Base-by-base conservation (phyloP, 139 green algal genomes). In the Trebouxia sp. region DNA sequence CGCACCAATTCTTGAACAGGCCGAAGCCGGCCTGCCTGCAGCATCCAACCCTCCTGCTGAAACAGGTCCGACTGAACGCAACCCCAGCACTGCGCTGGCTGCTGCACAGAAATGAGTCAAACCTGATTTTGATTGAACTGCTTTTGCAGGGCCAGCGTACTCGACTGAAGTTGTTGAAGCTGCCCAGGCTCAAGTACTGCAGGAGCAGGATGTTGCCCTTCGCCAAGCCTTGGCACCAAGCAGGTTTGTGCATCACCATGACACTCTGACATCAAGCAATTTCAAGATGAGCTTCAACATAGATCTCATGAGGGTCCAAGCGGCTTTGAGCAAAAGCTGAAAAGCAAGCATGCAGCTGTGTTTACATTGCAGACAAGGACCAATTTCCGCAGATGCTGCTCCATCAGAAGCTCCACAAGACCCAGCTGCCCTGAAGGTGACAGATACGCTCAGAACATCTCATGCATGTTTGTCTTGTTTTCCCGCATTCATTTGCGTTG, bases 191-290 rank as follows among this genome's bases (percentile, higher is more conserved):
- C 32, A 45, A 65, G 72, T 79, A 4, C 28, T 79, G 45, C 72
- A 79, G 45, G 43, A 79, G 72, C 72, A 79, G 72, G 72, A 79
- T 5, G 14, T 24, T 30, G 72, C 47, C 15, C 43, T 79, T 45
- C 72, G 65, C 0, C 43, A 65, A 24, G 72, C 47, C 4, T 6
- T 79, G 47, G 42, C 32, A n/a, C 26, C 45, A 30, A 38, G 42
- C 28, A 38, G 32, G 45, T 42, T n/a, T 39, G 26, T 69, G 56
- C 56, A 7, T 3, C 26, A 28, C n/a, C 5, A 37, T 69, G 24
- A n/a, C 56, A 12, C 56, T 69, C 1, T 20, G 14, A 28, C 11
- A 12, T 15, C n/a, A 38, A 3, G n/a, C 56, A 69, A 11, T 20
- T 24, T 24, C 3, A 2, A 15, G 26, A 8, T 39, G 4, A 20